phyloP scores from a whole-genome alignment of 164 flowering plant genomes.

The Aristolochia californica region DNA sequence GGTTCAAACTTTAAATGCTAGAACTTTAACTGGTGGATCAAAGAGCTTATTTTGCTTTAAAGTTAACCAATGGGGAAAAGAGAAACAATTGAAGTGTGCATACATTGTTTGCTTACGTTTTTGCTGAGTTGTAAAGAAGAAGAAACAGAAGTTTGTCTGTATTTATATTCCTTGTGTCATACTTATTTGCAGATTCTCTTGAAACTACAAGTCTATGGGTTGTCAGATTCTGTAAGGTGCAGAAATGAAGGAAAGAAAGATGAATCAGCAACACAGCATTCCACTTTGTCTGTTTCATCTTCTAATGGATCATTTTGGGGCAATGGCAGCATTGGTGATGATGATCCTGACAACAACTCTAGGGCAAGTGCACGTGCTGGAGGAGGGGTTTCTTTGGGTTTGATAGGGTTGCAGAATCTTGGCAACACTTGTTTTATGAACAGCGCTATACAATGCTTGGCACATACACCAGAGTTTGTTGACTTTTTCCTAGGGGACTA shows the following conservation, averaged over 20 bases:
- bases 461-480: constrained; percentile 82
- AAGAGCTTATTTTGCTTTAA: no score
- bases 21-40: no score
- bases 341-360: constrained; percentile 18
- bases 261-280: constrained; percentile 25
- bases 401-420: constrained; percentile 87
- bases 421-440: constrained; percentile 99
- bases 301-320: constrained; percentile 27
- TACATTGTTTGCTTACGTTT: background rate
- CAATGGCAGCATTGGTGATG: constrained; percentile 42
- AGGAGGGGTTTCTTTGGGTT: constrained; percentile 59
- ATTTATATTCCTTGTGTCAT: background rate
- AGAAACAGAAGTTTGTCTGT: background rate
- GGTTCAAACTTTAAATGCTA: no score
- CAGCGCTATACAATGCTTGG: constrained; percentile 89
- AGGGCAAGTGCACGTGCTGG: constrained; percentile 19
- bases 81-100: no score
- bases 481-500: constrained; percentile 90
- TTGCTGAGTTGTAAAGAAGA: background rate
- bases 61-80: no score
- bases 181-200: constrained; percentile 45
- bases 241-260: constrained; percentile 53
- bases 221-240: constrained; percentile 57
- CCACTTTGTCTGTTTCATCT: constrained; percentile 20
- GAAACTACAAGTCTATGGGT: constrained; percentile 86